Evolutionary conservation across 768 basidiomycete genomes (phyloP), one percentile per base, ranked within the genome.

Genomic region (Brasilioporus rufonigricans): DNA sequence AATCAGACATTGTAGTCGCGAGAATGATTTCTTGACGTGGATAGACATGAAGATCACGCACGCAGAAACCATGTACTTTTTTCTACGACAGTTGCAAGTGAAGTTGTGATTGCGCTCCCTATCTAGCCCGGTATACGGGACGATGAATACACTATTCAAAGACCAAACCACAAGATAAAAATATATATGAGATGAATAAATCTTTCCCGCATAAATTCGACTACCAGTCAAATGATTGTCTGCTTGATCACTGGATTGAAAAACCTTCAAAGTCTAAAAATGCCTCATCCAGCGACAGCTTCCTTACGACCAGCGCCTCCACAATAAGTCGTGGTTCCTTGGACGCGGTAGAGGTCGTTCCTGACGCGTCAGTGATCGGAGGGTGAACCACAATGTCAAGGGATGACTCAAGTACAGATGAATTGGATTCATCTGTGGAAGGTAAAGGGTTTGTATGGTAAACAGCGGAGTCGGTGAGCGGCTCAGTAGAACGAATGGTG

Each of bases 231-330:
- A n/a, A n/a, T n/a, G n/a, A n/a, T n/a, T n/a, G n/a, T n/a, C n/a
- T n/a, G n/a, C n/a, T n/a, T n/a, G n/a, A n/a, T 70, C 29, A 69
- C 24, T 59, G 52, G 14, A 70, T 26, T 5, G 68, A 70, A 59
- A 88, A 87, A 4, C 81, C 84, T 10, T 79, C 82, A 65, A 92
- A 90, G 65, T 91, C 89, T 51, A 91, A 66, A 67, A 84, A 92
- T 18, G 76, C 86, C 65, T 92, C 91, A 53, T 88, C 87, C 2
- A 86, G 62, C 18, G 85, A 84, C 72, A 91, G 74, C 68, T 92
- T 89, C 44, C 88, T 79, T 19, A 91, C 83, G 2, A 93, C 85
- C 29, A 93, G 76, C 2, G 83, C 91, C 67, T 93, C 90, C 11
- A 91, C 89, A 44, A 92, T 91, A 5, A 86, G 73, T n/a, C 87